Percentiles rank a stretch among this genome's conserved stretches.
Evolutionary conservation across 1,284 basidiomycete genomes (phyloP).

Genomic region (Pholiota adiposa): DNA sequence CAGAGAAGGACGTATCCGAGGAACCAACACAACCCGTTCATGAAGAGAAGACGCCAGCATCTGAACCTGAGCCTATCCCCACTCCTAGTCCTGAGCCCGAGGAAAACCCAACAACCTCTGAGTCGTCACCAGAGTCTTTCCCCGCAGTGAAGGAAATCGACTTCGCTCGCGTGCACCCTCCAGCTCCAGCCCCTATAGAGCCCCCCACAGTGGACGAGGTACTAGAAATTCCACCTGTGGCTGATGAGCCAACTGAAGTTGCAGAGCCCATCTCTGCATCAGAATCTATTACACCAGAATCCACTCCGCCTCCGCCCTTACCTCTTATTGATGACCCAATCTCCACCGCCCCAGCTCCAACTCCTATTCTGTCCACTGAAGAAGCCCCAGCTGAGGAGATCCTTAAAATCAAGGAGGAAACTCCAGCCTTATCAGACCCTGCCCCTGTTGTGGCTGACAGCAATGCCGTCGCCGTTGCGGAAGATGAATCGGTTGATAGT

Average conservation of each 20-base stretch:
- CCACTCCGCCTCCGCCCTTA: not conserved
- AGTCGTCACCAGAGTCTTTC: not conserved
- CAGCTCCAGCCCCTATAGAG: not conserved
- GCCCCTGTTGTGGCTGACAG: not conserved
- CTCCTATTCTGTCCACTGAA: not conserved
- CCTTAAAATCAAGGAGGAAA: not conserved
- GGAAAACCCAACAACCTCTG: not conserved
- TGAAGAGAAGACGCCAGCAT: not conserved
- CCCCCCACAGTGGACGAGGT: not conserved
- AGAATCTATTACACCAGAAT: not conserved
- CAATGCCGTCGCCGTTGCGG: not conserved
- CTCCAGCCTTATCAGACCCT: not conserved
- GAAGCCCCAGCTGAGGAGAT: not conserved
- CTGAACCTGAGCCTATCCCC: not conserved
- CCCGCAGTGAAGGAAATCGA: not conserved
- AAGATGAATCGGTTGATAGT: not conserved
- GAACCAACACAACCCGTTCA: not conserved
- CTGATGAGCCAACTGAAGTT: not conserved
- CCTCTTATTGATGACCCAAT: not conserved
- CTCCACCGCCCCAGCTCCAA: not conserved
- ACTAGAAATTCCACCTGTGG: not conserved
- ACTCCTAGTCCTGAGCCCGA: not conserved
- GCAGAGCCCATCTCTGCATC: not conserved
- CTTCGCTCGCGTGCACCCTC: not conserved
- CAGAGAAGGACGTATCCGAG: not conserved